These are phyloP conservation scores for Leccinum variicolor DNA, from an alignment of 768 basidiomycete genomes.

Conservation along the genomic window DNA sequence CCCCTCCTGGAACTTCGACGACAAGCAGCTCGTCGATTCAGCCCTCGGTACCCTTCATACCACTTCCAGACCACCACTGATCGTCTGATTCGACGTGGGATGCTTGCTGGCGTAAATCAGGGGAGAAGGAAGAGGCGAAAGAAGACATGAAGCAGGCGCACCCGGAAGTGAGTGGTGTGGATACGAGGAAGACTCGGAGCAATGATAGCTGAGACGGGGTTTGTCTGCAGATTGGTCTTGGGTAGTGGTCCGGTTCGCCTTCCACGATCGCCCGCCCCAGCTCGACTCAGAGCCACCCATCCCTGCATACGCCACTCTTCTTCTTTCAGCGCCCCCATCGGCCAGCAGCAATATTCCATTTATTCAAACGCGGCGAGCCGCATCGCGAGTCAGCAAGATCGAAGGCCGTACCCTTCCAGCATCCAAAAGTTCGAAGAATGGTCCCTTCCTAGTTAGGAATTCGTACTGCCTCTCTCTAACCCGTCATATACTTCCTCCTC, in stretches of 20 bases:
- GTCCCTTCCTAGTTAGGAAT: slow-evolving; percentile 62
- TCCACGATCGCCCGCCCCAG: slow-evolving; percentile 63
- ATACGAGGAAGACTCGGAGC: slow-evolving; percentile 44
- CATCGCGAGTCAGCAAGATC: slow-evolving; percentile 69
- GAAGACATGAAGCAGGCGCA: slow-evolving; percentile 51
- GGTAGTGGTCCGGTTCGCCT: slow-evolving; percentile 50
- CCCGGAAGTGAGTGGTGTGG: slow-evolving; percentile 49
- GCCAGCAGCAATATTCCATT: slow-evolving; percentile 51
- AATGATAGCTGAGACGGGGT: slow-evolving; percentile 39
- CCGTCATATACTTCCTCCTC: slow-evolving; percentile 24
- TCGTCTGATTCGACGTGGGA: slow-evolving; percentile 45
- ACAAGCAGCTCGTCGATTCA: slow-evolving; percentile 41
- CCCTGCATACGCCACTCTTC: slow-evolving; percentile 53
- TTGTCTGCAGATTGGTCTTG: slow-evolving; percentile 40
- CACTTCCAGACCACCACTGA: too few species aligned
- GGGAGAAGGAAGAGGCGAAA: slow-evolving; percentile 45
- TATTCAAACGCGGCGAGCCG: slow-evolving; percentile 59
- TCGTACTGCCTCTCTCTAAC: slow-evolving; percentile 38
- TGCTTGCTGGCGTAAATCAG: slow-evolving; percentile 44
- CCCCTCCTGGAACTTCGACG: slow-evolving; percentile 26
- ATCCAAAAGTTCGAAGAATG: slow-evolving; percentile 66
- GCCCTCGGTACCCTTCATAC: slow-evolving; percentile 26
- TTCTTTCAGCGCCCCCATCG: slow-evolving; percentile 52
- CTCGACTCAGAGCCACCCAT: slow-evolving; percentile 60
- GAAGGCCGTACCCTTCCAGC: slow-evolving; percentile 45